Conservation (phyloP, 225 moss, liverwort and hornwort species). For the Sphagnum contortum region DNA sequence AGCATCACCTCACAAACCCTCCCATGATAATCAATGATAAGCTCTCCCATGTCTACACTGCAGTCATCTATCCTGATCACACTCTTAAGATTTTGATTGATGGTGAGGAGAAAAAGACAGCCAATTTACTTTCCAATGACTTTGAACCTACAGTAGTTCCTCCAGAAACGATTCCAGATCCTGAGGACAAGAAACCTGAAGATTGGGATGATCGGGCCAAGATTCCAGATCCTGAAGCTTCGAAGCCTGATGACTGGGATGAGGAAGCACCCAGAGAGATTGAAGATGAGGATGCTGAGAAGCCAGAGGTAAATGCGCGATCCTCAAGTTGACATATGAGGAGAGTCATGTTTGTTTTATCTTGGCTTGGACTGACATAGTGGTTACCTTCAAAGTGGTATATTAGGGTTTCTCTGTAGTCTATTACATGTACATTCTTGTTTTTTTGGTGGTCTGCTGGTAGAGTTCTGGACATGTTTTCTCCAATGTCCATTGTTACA, state of each 20-base stretch:
- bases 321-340: background rate
- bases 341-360: too few relatives aligned
- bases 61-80: conserved; percentile 78
- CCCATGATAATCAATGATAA: conserved; percentile 49
- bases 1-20: conserved; percentile 75
- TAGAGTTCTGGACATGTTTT: too few relatives aligned
- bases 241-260: conserved; percentile 94
- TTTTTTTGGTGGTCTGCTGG: background rate
- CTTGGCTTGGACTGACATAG: too few relatives aligned
- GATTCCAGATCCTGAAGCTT: conserved; percentile 66
- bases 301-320: conserved; percentile 43
- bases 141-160: conserved; percentile 88
- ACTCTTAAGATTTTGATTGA: conserved; percentile 71
- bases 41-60: conserved; percentile 81
- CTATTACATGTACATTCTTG: background rate
- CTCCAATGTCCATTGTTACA: background rate
- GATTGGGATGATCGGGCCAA: conserved; percentile 93
- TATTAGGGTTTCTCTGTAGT: too few relatives aligned
- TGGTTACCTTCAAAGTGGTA: too few relatives aligned
- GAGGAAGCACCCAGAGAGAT: conserved; percentile 74
- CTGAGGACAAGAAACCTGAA: conserved; percentile 86
- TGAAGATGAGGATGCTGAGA: conserved; percentile 61
- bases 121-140: conserved; percentile 63
- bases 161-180: conserved; percentile 74
- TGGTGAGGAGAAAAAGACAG: conserved; percentile 79